These are phyloP conservation scores for Tremella mesenterica DNA, from an alignment of 768 basidiomycete genomes.

Conservation along the genomic window DNA sequence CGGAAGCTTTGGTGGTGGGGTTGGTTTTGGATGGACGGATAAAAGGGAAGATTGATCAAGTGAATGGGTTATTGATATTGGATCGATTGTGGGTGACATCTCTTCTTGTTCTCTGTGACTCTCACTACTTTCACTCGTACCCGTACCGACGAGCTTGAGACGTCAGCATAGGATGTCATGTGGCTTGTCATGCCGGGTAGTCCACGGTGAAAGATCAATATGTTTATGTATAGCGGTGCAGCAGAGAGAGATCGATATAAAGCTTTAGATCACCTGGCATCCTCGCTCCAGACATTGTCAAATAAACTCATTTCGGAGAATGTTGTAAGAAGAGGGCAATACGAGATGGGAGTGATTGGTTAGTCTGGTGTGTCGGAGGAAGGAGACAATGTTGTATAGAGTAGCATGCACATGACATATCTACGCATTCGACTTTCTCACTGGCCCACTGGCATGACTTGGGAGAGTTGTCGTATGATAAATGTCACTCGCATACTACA, in stretches of 20 bases:
- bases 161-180: too few species aligned
- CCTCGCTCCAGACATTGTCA: background rate
- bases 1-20: constrained; percentile 85
- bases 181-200: too few species aligned
- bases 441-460: too few species aligned
- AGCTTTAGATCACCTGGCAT: background rate
- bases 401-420: too few species aligned
- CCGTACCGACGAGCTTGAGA: too few species aligned
- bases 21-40: constrained; percentile 96
- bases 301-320: background rate
- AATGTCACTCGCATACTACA: too few species aligned
- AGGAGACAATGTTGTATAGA: too few species aligned
- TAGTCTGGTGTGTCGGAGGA: too few species aligned
- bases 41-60: constrained; percentile 93
- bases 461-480: too few species aligned
- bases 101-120: background rate
- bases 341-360: too few species aligned
- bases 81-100: constrained; percentile 61
- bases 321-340: background rate
- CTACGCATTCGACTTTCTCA: too few species aligned
- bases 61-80: constrained; percentile 81
- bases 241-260: background rate
- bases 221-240: background rate
- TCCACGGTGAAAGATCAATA: too few species aligned
- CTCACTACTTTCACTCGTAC: background rate